Evolutionary conservation across 2,329 filamentous ascomycete species (phyloP).

Genomic region (Tolypocladium endophyticum): DNA sequence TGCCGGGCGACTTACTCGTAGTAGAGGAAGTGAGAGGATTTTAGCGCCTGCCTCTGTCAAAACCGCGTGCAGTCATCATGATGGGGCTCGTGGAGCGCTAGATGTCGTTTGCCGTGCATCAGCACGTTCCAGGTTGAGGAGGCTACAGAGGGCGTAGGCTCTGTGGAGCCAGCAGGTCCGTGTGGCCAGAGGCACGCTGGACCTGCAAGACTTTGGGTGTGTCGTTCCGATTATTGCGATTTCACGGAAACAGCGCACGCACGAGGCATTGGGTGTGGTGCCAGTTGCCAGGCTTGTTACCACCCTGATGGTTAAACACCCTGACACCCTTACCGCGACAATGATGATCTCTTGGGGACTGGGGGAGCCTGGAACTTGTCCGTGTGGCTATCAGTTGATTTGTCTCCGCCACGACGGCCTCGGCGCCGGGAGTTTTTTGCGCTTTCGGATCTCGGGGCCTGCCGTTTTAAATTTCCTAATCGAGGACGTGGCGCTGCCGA

Average conservation of each 20-base stretch:
- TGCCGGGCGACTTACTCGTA: too few relatives aligned
- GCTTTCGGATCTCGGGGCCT: background rate
- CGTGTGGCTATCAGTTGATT: background rate
- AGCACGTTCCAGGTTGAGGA: background rate
- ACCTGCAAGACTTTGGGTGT: background rate
- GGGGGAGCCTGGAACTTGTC: background rate
- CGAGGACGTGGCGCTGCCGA: background rate
- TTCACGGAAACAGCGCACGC: background rate
- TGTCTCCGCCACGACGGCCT: background rate
- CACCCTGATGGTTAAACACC: background rate
- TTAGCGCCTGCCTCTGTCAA: background rate
- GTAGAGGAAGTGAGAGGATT: background rate
- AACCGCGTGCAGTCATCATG: background rate
- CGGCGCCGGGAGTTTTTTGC: background rate
- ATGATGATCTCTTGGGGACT: background rate
- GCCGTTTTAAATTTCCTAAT: background rate
- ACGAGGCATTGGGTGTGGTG: background rate
- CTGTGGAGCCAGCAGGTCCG: background rate
- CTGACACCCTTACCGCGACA: too few relatives aligned
- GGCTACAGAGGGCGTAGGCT: background rate
- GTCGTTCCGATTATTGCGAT: background rate
- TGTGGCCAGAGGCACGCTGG: background rate
- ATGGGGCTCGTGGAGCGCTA: background rate
- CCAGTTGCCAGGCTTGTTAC: background rate
- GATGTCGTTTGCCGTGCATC: background rate